A percentile compares a stretch with the other conserved stretches of the same genome.
Evolutionary conservation across 2,329 filamentous ascomycete genomes (phyloP).

Genomic region (Pyrenophora seminiperda): DNA sequence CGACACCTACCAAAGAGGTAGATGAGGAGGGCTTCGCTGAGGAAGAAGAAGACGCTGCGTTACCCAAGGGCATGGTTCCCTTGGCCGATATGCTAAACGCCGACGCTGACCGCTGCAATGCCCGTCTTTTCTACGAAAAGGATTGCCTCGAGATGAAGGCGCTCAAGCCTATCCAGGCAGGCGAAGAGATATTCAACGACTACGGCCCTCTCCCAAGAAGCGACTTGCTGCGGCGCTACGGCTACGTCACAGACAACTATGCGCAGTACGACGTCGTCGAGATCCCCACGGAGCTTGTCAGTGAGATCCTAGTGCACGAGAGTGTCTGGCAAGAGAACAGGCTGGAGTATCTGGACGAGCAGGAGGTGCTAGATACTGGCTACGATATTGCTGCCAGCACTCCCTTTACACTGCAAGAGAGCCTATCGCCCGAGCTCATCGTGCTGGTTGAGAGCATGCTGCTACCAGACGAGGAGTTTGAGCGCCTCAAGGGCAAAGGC

Average conservation of each 20-base stretch:
- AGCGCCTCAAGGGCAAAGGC: conserved; percentile 48
- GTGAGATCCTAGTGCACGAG: conserved; percentile 17
- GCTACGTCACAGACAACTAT: conserved; percentile 82
- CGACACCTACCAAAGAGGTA: conserved; percentile 54
- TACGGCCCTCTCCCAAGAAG: conserved; percentile 84
- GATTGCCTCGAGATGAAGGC: conserved; percentile 71
- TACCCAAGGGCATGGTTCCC: conserved; percentile 82
- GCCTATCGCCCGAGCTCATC: conserved; percentile 51
- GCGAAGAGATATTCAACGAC: conserved; percentile 84
- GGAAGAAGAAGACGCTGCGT: conserved; percentile 54
- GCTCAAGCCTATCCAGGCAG: conserved; percentile 68
- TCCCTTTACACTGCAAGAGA: conserved; percentile 43
- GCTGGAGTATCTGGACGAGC: conserved; percentile 64
- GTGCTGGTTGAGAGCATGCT: conserved; percentile 54
- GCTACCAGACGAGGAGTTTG: conserved; percentile 49
- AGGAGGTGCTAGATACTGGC: conserved; percentile 70
- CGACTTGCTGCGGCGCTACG: conserved; percentile 82
- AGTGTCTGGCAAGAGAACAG: conserved; percentile 24
- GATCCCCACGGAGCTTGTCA: conserved; percentile 66
- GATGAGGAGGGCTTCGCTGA: conserved; percentile 60
- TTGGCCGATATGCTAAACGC: conserved; percentile 90
- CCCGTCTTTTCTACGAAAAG: conserved; percentile 66
- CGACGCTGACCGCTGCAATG: conserved; percentile 80
- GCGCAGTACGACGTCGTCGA: conserved; percentile 82
- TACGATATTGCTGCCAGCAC: conserved; percentile 61